Conservation (phyloP, 768 basidiomycete genomes). For the Rhodocollybia butyracea region DNA sequence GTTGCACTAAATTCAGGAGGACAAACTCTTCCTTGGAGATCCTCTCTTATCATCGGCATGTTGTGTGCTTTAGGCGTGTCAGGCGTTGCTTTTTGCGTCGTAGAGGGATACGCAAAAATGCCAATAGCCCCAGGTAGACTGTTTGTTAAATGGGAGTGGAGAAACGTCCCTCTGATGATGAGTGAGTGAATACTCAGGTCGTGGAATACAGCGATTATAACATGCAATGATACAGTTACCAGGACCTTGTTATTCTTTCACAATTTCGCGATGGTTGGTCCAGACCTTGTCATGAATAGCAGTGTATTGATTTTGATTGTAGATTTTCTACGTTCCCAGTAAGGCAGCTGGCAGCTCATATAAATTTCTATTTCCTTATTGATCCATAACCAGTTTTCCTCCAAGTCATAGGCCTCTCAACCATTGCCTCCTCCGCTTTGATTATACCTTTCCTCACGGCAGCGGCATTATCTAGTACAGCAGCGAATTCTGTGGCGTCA, state of each 20-base stretch:
- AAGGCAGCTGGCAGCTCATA: not conserved
- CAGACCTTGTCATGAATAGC: not conserved
- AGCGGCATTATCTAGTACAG: slow-evolving; percentile 18
- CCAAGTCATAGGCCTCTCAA: slow-evolving; percentile 19
- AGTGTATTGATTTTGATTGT: not conserved
- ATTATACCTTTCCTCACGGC: slow-evolving; percentile 20
- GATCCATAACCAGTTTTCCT: slow-evolving; percentile 15
- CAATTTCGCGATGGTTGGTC: slow-evolving; percentile 19
- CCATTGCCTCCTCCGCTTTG: slow-evolving; percentile 18
- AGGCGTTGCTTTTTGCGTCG: slow-evolving; percentile 18
- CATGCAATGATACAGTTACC: slow-evolving; percentile 10
- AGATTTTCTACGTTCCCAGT: slow-evolving; percentile 25
- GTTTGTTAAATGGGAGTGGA: slow-evolving; percentile 23
- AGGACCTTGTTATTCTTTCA: slow-evolving; percentile 22
- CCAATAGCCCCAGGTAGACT: slow-evolving; percentile 20
- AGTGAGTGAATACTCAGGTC: slow-evolving; percentile 7
- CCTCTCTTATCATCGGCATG: slow-evolving; percentile 21
- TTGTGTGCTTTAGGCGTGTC: slow-evolving; percentile 18
- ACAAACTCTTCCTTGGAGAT: slow-evolving; percentile 21
- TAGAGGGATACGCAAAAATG: slow-evolving; percentile 16
- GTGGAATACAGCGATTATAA: not conserved
- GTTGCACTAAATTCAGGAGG: slow-evolving; percentile 24
- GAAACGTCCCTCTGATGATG: slow-evolving; percentile 23
- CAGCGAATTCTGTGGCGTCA: slow-evolving; percentile 12
- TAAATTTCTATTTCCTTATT: not conserved